Base-by-base conservation (phyloP, 75 land plant genomes). In the Pseudotsuga menziesii region DNA sequence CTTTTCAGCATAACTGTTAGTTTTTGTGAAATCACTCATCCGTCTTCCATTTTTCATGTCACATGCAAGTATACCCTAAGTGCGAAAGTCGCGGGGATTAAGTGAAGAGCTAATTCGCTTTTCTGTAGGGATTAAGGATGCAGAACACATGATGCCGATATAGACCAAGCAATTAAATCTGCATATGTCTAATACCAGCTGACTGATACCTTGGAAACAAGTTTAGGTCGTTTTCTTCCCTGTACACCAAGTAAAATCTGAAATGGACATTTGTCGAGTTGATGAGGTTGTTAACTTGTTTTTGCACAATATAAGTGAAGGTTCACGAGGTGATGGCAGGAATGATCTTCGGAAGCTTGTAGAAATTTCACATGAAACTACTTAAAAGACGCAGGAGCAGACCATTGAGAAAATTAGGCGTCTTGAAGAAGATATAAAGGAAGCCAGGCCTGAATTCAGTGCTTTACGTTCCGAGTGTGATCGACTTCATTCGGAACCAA, bases 31-130 rank as follows among this genome's bases (percentile, higher is more conserved):
- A 77, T 97, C 98, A 5, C 89, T 97, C 61, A 97, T 97, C 71
- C 90, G 98, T 78, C 76, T 97, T 84, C 99, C 99, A 22, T 97
- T 95, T 85, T 97, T 94, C 83, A 94, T 97, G 99, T 97, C 98
- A 5, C 99, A 97, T 83, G 98, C 99, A 73, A 94, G 93, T 80
- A 94, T 97, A 77, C 95, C 99, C 44, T 78, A 79, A 61, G 93
- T 97, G 56, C 91, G 93, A 0, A 84, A 92, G 69, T 86, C 91
- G 2, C 85, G 99, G 76, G 99, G 98, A 56, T 78, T 97, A 36
- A 89, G 89, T 44, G 89, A 97, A 77, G 98, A 97, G 75, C 89
- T 97, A 22, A 74, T 97, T 35, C 91, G 95, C 41, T 77, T 97
- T 15, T 97, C 95, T 11, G 98, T 93, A 83, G 98, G 98, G 20